Percentiles rank a stretch among this genome's conserved stretches.
These are phyloP conservation scores for Fusarium veterinarium DNA, from an alignment of 2,329 filamentous ascomycete genomes.

Conservation along the genomic window DNA sequence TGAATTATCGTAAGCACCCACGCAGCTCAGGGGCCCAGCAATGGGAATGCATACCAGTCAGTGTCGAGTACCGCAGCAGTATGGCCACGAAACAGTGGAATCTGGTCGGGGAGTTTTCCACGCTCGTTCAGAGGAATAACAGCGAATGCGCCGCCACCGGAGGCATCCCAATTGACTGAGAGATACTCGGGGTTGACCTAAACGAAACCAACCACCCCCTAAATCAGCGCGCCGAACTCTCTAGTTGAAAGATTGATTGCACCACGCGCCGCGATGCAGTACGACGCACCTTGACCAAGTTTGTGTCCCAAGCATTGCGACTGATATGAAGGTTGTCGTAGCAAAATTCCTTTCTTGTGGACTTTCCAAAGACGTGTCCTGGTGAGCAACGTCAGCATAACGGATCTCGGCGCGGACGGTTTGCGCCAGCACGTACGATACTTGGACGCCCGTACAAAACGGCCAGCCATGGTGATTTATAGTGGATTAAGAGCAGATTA, in stretches of 20 bases:
- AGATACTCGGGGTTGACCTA: constrained; percentile 96
- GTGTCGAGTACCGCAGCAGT: constrained; percentile 96
- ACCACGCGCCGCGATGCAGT: constrained; percentile 62
- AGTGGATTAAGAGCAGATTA: constrained; percentile 27
- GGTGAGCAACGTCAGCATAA: constrained; percentile 46
- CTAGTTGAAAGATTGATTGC: constrained; percentile 23
- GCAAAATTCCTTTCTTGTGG: constrained; percentile 96
- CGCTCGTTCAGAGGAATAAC: constrained; percentile 92
- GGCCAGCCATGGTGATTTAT: constrained; percentile 64
- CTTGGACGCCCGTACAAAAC: constrained; percentile 76
- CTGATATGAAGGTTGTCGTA: constrained; percentile 98
- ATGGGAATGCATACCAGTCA: constrained; percentile 77
- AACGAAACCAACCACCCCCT: constrained; percentile 38
- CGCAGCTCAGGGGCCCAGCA: constrained; percentile 11
- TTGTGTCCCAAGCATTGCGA: constrained; percentile 99
- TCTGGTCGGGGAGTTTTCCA: constrained; percentile 90
- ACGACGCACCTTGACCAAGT: constrained; percentile 94
- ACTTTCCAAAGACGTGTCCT: constrained; percentile 99
- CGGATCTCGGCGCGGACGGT: constrained; percentile 37
- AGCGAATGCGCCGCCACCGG: constrained; percentile 95
- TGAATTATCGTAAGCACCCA: constrained; percentile 23
- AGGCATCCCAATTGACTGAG: constrained; percentile 97
- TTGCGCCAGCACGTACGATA: constrained; percentile 66
- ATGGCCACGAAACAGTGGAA: constrained; percentile 95
- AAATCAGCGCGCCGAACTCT: constrained; percentile 42